Percentiles rank a stretch among this genome's conserved stretches.
phyloP scores from a whole-genome alignment of 2,329 filamentous ascomycete genomes.

The Apiospora koreana region DNA sequence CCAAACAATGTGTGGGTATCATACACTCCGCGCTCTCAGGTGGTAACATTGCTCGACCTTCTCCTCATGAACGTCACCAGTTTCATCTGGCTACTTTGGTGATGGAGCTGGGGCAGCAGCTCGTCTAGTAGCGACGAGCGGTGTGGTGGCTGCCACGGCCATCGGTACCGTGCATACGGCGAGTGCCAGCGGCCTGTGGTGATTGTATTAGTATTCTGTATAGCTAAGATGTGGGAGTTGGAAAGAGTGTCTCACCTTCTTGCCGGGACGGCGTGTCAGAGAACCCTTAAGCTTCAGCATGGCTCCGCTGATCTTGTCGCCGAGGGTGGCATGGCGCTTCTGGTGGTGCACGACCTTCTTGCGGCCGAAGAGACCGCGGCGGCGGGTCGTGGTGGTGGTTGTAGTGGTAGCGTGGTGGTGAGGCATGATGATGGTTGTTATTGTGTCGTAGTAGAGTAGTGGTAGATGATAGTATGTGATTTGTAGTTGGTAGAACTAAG shows the following conservation, averaged over 20 bases:
- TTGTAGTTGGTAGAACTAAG: not conserved
- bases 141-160: slow-evolving; percentile 56
- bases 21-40: not conserved
- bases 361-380: slow-evolving; percentile 41
- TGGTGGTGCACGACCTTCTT: slow-evolving; percentile 58
- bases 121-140: slow-evolving; percentile 10
- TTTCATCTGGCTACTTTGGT: not conserved
- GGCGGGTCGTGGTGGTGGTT: slow-evolving; percentile 32
- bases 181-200: slow-evolving; percentile 67
- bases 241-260: slow-evolving; percentile 57
- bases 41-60: not conserved
- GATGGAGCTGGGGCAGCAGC: too few species aligned
- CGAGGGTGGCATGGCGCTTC: slow-evolving; percentile 66
- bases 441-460: not conserved
- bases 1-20: not conserved
- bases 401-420: not conserved
- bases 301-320: slow-evolving; percentile 78
- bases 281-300: slow-evolving; percentile 72
- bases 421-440: slow-evolving; percentile 2
- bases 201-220: not conserved
- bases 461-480: not conserved
- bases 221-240: too few species aligned
- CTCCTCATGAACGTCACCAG: not conserved
- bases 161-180: slow-evolving; percentile 74
- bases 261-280: slow-evolving; percentile 66